A percentile compares a stretch with the other conserved stretches of the same genome.
These are phyloP conservation scores for Blastobotrys chiropterorum DNA, from an alignment of 805 yeast species.

Conservation along the genomic window DNA sequence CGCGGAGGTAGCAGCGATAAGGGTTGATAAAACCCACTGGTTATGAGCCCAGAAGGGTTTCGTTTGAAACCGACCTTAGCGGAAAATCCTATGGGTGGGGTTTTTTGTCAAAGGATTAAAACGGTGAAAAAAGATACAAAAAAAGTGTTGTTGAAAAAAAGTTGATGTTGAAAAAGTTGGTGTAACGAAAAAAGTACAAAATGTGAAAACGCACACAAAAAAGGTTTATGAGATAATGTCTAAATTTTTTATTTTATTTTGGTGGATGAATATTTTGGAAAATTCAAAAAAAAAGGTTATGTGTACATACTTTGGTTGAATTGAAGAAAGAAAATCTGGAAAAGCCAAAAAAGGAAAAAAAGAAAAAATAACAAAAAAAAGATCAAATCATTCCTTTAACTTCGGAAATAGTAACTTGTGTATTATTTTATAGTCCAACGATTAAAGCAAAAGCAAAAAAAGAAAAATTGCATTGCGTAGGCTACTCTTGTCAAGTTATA, in stretches of 20 bases:
- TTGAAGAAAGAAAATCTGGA: background rate
- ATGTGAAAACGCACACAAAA: background rate
- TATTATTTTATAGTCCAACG: background rate
- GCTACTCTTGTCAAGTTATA: no score
- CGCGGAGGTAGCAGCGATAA: no score
- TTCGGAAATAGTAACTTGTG: background rate
- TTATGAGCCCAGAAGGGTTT: background rate
- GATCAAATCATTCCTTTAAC: background rate
- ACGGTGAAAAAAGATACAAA: background rate
- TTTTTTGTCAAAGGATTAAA: background rate
- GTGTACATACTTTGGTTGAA: background rate
- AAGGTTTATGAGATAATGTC: background rate
- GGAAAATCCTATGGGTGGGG: background rate
- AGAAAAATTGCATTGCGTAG: background rate
- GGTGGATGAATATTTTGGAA: background rate
- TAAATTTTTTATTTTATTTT: no score
- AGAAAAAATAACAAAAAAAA: no score
- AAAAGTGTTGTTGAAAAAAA: background rate
- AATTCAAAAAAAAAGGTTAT: background rate
- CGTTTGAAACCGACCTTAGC: background rate
- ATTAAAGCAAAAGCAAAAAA: background rate
- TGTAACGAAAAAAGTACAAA: no score
- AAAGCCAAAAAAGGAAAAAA: background rate
- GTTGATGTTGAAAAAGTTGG: no score
- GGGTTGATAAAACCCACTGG: no score